Percentiles rank a stretch among this genome's conserved stretches.
phyloP scores from a whole-genome alignment of 2,329 filamentous ascomycete genomes.

The Aspergillus sp. region DNA sequence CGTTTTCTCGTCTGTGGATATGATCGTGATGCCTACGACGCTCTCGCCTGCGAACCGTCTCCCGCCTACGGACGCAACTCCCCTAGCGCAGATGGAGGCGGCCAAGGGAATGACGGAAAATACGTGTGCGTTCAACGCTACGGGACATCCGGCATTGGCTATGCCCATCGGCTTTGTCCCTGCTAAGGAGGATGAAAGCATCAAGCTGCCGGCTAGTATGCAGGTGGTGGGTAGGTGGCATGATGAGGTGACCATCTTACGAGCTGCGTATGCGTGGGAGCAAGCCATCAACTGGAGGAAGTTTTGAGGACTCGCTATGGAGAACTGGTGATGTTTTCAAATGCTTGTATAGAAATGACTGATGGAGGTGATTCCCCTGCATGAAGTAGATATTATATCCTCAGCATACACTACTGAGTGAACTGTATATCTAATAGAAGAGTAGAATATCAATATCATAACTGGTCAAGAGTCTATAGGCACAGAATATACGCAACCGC shows the following conservation, averaged over 20 bases:
- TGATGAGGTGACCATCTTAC: constrained; percentile 30
- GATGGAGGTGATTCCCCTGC: no score
- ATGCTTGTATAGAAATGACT: no score
- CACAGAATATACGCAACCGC: no score
- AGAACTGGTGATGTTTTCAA: neutral
- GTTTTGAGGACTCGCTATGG: neutral
- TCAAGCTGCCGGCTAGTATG: constrained; percentile 38
- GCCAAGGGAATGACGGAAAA: constrained; percentile 1
- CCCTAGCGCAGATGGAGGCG: neutral
- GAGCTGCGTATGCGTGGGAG: constrained; percentile 12
- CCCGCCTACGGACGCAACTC: constrained; percentile 8
- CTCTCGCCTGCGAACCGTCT: constrained; percentile 2
- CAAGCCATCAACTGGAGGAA: constrained; percentile 5
- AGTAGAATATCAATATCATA: no score
- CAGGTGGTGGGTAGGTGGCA: constrained; percentile 37
- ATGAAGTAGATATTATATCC: no score
- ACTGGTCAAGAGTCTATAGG: no score
- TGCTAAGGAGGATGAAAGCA: neutral
- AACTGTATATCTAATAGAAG: no score
- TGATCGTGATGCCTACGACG: constrained; percentile 31
- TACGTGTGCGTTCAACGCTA: neutral
- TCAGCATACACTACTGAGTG: no score
- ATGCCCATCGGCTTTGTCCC: constrained; percentile 2
- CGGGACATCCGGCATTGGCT: constrained; percentile 1
- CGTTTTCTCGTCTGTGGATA: constrained; percentile 26